Base-by-base conservation (phyloP, 75 land plant species). In the Picea glauca region DNA sequence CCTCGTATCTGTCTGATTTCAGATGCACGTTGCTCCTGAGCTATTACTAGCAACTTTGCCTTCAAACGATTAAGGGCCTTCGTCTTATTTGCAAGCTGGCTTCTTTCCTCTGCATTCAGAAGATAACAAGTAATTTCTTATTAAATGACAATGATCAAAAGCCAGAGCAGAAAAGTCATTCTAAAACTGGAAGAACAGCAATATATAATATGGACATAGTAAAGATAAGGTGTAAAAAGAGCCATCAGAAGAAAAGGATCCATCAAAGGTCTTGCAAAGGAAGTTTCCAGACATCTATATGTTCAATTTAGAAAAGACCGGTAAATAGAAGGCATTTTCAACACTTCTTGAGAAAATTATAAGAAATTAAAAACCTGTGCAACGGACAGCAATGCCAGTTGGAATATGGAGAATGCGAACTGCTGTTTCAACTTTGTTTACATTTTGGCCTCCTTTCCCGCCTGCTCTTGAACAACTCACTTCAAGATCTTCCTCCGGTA, bases 371-470 rank as follows among this genome's bases (percentile, higher is more conserved):
- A 18, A 56, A 95, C 98, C 98, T 90, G 99, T 82, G 81, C 99
- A 97, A 12, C 94, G 92, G 66, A 97, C 85, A 62, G 91, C 79
- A 64, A 97, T 90, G 56, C 99, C 98, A 60, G 98, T 97, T 30
- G 99, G 99, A 78, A 95, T 87, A 82, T 97, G 99, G 58, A 91
- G 89, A 67, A 97, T 94, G n/a, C 99, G 91, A 58, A 97, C 99
- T 63, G 99, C 99, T 30, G 98, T 91, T 84, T 97, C 99, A 74
- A 97, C 94, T 81, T 97, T 97, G 81, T 97, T 97, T 67, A 97
- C 99, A 86, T 97, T 97, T 81, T 97, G 99, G 17, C 99, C 99
- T 13, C 99, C 99, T 84, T 90, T 93, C 13, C 99, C 99, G 32
- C 99, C 99, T 18, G 99, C 95, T 88, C 98, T 82, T 56, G 91